Evolutionary conservation across 2,329 filamentous ascomycete genomes (phyloP).

Genomic region (Cladophialophora immunda): DNA sequence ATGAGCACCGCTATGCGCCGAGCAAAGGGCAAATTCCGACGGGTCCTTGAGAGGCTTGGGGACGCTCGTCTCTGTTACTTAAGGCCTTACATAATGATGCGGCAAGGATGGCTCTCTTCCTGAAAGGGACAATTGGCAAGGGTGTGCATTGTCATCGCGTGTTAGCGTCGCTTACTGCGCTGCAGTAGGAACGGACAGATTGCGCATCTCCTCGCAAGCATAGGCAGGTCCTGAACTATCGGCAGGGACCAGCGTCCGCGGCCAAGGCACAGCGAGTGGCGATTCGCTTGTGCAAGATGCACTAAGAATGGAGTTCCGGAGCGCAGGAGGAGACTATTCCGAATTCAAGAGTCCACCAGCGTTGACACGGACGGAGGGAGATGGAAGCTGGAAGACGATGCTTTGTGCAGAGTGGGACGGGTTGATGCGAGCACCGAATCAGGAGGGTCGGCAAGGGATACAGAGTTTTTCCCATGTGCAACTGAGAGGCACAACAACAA

Average conservation of each 20-base stretch:
- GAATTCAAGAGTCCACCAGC: background rate
- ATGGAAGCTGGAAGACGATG: background rate
- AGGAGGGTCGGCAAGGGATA: background rate
- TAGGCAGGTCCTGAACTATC: background rate
- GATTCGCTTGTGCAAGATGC: background rate
- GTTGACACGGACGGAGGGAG: conserved; percentile 1
- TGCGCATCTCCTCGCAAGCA: background rate
- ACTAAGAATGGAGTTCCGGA: background rate
- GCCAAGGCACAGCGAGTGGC: background rate
- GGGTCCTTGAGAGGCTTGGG: background rate
- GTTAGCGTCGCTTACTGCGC: conserved; percentile 13
- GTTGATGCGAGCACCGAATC: conserved; percentile 1
- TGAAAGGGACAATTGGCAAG: background rate
- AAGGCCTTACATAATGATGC: conserved; percentile 18
- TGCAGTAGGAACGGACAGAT: conserved; percentile 2
- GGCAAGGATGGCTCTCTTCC: background rate
- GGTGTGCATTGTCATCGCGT: background rate
- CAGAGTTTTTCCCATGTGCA: background rate
- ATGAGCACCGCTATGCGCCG: background rate
- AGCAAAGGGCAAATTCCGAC: background rate
- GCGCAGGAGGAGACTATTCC: background rate
- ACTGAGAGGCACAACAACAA: background rate
- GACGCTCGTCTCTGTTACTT: background rate
- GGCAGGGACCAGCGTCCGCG: background rate
- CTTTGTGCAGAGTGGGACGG: background rate